Conservation (phyloP, 148 eudicot species). For the Rhododendron kiyosumense region DNA sequence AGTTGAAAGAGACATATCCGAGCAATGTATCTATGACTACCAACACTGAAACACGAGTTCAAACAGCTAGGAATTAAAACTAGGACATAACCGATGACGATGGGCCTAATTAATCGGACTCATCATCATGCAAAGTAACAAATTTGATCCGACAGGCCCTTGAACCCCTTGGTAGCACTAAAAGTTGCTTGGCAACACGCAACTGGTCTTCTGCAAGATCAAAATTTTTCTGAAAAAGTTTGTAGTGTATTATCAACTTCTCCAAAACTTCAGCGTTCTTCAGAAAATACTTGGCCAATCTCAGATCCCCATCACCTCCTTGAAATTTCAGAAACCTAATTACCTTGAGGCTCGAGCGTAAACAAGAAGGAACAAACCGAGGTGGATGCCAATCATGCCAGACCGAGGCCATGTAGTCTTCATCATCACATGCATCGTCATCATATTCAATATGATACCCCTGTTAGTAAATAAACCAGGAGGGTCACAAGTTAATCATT, state of each 20-base stretch:
- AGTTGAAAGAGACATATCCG: too few relatives aligned
- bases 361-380: too few relatives aligned
- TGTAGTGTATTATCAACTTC: neutral
- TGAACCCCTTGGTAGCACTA: neutral
- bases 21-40: too few relatives aligned
- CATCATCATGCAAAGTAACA: neutral
- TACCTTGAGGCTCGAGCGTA: too few relatives aligned
- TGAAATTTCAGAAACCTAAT: too few relatives aligned
- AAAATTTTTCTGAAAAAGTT: too few relatives aligned
- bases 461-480: neutral
- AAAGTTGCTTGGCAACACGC: neutral
- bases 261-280: neutral
- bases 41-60: too few relatives aligned
- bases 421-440: neutral
- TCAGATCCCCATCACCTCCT: too few relatives aligned
- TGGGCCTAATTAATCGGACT: neutral
- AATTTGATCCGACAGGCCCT: neutral
- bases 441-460: neutral
- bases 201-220: neutral
- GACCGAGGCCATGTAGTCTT: too few relatives aligned
- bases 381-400: too few relatives aligned
- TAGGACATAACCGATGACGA: neutral
- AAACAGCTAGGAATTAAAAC: neutral
- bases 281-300: too few relatives aligned
- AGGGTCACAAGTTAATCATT: neutral